Evolutionary conservation across 495 filamentous ascomycete species (phyloP).

Genomic region (Alectoria sarmentosa): DNA sequence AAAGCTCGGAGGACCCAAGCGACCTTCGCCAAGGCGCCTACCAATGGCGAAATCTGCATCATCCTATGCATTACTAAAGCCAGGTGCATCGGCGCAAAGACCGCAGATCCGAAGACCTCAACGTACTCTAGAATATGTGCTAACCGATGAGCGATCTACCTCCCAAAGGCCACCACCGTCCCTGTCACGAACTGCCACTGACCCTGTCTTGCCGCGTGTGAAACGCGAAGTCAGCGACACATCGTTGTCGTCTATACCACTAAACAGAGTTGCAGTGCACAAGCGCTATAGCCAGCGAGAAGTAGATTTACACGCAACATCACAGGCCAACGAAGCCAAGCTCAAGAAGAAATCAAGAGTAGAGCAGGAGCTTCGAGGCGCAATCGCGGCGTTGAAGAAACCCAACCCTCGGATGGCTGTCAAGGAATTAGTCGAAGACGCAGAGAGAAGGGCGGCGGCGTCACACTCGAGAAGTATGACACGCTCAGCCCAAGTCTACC

Average conservation of each 20-base stretch:
- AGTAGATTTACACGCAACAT: conserved; percentile 55
- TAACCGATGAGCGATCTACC: conserved; percentile 58
- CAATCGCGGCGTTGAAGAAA: conserved; percentile 75
- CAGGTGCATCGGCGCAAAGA: conserved; percentile 52
- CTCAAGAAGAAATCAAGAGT: conserved; percentile 61
- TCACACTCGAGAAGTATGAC: conserved; percentile 22
- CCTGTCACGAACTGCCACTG: conserved; percentile 65
- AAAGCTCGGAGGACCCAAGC: conserved; percentile 74
- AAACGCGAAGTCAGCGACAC: conserved; percentile 62
- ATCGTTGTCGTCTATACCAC: conserved; percentile 45
- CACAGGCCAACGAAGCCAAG: conserved; percentile 55
- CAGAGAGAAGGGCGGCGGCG: conserved; percentile 22
- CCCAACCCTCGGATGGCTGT: conserved; percentile 73
- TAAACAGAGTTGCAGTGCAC: conserved; percentile 47
- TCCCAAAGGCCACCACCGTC: conserved; percentile 44
- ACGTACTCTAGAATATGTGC: conserved; percentile 58
- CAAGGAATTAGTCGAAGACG: conserved; percentile 28
- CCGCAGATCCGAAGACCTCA: conserved; percentile 44
- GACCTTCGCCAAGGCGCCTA: conserved; percentile 54
- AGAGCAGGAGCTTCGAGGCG: conserved; percentile 66
- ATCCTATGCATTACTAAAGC: conserved; percentile 28
- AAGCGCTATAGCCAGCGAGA: conserved; percentile 58
- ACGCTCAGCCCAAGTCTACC: not conserved
- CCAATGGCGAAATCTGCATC: conserved; percentile 37
- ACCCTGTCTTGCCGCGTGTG: conserved; percentile 45